Base-by-base conservation (phyloP, 164 flowering plant genomes). In the Akebia trifoliata region DNA sequence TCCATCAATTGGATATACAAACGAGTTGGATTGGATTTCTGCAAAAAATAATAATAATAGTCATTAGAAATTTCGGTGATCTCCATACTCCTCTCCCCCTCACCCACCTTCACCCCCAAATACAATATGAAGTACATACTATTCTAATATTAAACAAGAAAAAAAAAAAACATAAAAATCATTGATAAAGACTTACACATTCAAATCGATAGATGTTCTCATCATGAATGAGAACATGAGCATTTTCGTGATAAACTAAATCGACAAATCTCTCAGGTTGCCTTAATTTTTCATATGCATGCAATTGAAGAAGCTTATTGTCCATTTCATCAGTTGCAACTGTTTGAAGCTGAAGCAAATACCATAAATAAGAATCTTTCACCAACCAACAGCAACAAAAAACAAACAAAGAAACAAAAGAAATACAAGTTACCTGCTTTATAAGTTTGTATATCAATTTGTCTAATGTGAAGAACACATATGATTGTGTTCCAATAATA, bases 381-480 rank as follows among this genome's bases (percentile, higher is more conserved):
- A 7, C 17, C 35, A 15, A 40, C 28, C 26, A 22, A 21, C n/a
- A 22, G 9, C 11, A 6, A 22, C 24, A 45, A 28, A 26, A 4
- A 11, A 20, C 29, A 5, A 22, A 32, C 12, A 50, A 47, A 11
- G 31, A 25, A 21, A 51, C 48, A 7, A 22, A 46, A 39, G 26
- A 9, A n/a, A 0, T 21, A 26, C 8, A 12, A 53, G 22, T 20
- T 64, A 86, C 96, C 83, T 86, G 90, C 62, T 82, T 84, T 62
- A 87, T 87, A 51, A 94, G 74, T 72, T 86, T 88, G 70, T 68
- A 85, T 34, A 94, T 83, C 72, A 94, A 78, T 69, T 90, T 94
- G 78, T 88, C 99, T 57, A 94, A 69, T 12, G 99, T 94, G 67
- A 90, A 94, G n/a, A 94, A 76, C 63, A 94, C 74, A 68, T 94